These are phyloP conservation scores for Lactarius indigo DNA, from an alignment of 768 basidiomycete genomes.

Conservation along the genomic window DNA sequence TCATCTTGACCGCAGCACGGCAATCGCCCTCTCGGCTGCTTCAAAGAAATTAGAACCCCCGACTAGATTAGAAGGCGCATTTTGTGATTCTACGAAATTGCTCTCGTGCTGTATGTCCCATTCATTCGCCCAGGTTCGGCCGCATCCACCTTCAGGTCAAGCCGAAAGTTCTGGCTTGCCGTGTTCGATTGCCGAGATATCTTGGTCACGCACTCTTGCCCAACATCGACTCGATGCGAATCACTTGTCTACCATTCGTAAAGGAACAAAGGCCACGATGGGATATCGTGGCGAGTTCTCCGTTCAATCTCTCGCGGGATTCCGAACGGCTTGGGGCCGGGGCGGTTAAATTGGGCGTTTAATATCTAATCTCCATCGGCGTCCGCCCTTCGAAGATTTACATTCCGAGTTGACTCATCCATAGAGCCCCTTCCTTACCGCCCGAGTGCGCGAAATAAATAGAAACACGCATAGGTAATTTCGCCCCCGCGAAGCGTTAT, in stretches of 20 bases:
- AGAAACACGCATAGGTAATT: neutral
- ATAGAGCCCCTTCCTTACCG: neutral
- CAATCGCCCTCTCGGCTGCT: neutral
- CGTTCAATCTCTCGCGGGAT: neutral
- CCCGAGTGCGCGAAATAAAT: neutral
- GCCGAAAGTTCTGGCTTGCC: neutral
- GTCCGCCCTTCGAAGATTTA: constrained; percentile 6
- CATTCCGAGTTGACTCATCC: neutral
- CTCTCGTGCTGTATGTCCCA: neutral
- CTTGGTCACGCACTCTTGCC: neutral
- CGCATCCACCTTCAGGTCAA: neutral
- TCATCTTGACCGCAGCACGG: neutral
- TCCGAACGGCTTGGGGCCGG: neutral
- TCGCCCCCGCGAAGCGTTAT: neutral
- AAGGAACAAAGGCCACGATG: neutral
- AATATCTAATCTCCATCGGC: neutral
- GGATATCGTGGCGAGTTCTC: neutral
- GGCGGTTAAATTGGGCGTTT: neutral
- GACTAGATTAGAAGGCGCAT: neutral
- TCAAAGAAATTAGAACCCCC: neutral
- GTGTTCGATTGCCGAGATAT: neutral
- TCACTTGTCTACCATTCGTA: neutral
- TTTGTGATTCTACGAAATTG: neutral
- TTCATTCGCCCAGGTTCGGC: neutral
- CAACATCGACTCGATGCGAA: neutral